A percentile compares a stretch with the other conserved stretches of the same genome.
phyloP scores from a whole-genome alignment of 1,284 basidiomycete species.

The Ceratobasidium sp. region DNA sequence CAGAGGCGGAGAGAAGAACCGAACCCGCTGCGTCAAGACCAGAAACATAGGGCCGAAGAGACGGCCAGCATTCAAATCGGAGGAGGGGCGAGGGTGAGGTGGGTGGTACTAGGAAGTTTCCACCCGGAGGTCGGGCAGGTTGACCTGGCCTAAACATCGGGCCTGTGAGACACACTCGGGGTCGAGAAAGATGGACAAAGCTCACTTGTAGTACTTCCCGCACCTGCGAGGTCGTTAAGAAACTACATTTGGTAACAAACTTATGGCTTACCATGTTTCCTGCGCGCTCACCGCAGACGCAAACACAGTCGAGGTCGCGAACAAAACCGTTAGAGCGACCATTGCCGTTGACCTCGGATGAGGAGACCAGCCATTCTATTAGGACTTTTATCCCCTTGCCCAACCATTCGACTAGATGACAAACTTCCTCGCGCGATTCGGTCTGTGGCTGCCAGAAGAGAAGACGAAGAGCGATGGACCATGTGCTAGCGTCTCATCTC shows the following conservation, averaged over 20 bases:
- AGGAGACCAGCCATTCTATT: not conserved
- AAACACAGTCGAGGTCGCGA: constrained; percentile 28
- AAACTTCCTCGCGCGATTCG: not conserved
- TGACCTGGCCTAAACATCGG: constrained; percentile 3
- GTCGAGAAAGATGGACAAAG: not conserved
- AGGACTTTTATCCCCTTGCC: constrained; percentile 13
- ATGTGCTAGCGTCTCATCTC: constrained; percentile 25
- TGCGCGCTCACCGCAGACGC: constrained; percentile 8
- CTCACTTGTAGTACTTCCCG: constrained; percentile 43
- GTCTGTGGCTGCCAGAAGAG: constrained; percentile 13
- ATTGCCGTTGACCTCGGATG: constrained; percentile 14
- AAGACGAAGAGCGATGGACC: constrained; percentile 24
- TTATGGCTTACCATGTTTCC: constrained; percentile 15
- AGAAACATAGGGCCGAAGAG: constrained; percentile 74
- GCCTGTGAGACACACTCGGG: not conserved
- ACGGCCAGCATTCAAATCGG: constrained; percentile 74
- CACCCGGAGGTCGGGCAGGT: constrained; percentile 31
- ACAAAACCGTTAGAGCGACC: constrained; percentile 25
- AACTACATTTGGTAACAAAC: not conserved
- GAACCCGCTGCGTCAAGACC: constrained; percentile 60
- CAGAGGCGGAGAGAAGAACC: constrained; percentile 70
- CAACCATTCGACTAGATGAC: not conserved
- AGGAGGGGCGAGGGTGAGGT: constrained; percentile 66
- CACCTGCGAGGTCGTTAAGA: constrained; percentile 22
- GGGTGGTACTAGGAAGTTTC: constrained; percentile 64